These are phyloP conservation scores for Micractinium conductrix DNA, from an alignment of 139 green algal genomes.

Conservation along the genomic window DNA sequence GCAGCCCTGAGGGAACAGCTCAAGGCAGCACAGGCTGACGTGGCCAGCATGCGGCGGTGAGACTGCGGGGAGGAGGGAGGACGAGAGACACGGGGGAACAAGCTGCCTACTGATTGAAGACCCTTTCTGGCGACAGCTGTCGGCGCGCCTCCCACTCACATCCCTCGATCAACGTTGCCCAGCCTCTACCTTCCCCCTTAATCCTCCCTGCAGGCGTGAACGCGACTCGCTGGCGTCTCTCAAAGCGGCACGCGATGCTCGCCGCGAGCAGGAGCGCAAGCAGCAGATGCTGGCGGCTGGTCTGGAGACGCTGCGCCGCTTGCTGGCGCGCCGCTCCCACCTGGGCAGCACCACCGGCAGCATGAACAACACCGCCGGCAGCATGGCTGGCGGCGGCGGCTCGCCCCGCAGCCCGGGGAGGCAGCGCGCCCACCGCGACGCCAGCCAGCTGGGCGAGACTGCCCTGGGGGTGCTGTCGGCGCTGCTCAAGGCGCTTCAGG, in stretches of 20 bases:
- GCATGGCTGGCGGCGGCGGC: background rate
- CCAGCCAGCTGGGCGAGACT: background rate
- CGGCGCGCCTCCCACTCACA: no score
- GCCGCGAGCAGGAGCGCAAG: background rate
- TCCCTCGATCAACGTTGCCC: no score
- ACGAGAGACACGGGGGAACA: background rate
- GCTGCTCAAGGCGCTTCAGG: background rate
- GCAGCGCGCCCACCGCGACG: background rate
- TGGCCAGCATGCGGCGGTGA: constrained; percentile 6
- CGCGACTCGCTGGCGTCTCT: background rate
- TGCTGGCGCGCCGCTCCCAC: background rate
- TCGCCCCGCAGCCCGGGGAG: background rate
- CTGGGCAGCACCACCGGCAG: background rate
- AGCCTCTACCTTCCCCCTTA: background rate
- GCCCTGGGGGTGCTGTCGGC: constrained; percentile 18
- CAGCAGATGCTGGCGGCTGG: background rate
- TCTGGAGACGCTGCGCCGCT: constrained; percentile 6
- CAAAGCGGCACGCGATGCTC: background rate
- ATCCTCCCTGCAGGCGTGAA: constrained; percentile 2
- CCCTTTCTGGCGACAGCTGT: no score
- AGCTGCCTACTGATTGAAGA: no score
- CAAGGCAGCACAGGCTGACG: background rate
- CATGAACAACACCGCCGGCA: background rate
- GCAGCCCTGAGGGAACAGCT: constrained; percentile 5
- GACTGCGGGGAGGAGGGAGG: background rate